Evolutionary conservation across 768 basidiomycete species (phyloP), one percentile per base, ranked within the genome.

Genomic region (Panaeolus cyanescens): DNA sequence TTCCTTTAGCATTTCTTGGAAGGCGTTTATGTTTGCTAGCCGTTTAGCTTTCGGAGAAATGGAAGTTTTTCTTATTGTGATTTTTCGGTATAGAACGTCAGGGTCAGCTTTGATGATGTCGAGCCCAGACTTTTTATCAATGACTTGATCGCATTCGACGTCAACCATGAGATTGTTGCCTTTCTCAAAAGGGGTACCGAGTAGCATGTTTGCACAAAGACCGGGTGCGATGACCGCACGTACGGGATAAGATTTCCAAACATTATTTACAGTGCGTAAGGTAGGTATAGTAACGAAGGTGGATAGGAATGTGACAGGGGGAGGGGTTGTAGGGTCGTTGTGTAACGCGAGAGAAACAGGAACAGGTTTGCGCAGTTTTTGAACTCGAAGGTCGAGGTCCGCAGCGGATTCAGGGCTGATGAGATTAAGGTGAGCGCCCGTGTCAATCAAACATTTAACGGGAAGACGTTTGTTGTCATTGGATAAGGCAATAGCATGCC

Each of bases 41-140:
- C 33, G 45, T 50, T 57, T 57, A 17, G 56, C n/a, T 31, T 37
- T 17, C 12, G 30, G 1, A 5, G 13, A 6, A 6, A 31, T 1
- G 9, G 59, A 1, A 7, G 34, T 0, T 4, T 0, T 2, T 22
- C 15, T 31, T 31, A 6, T 2, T 30, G 32, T 7, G 17, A 9
- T 37, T 17, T 33, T 8, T 1, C 4, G 1, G 9, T 22, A 37
- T 9, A 22, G 13, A 1, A 33, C 31, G 12, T 53, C 7, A 0
- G 50, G 32, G 13, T 53, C 6, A 7, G 62, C 61, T 34, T 66
- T 64, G 0, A 68, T 32, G 1, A 68, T 20, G 32, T 68, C 62
- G 56, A 58, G 63, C 1, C 57, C 45, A 1, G 37, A 22, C 4
- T 13, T 12, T 28, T 63, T 61, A 42, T 63, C 60, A 58, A 66